Conservation (phyloP, 2,329 filamentous ascomycete species). For the Diaporthe vaccinii region DNA sequence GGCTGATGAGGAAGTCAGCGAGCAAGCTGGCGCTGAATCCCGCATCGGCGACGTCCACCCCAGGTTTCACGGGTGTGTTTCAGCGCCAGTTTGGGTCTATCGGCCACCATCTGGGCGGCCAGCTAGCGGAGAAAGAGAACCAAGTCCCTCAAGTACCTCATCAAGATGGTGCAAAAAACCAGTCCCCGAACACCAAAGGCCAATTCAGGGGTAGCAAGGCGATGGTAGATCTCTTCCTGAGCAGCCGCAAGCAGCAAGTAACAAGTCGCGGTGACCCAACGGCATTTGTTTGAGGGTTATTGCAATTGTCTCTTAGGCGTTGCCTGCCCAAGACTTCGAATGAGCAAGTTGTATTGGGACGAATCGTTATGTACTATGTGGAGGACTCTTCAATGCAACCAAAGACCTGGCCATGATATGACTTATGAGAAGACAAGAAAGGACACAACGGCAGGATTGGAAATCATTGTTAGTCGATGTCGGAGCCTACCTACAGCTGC, state of each 20-base stretch:
- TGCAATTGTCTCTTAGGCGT: not conserved
- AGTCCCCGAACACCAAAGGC: not conserved
- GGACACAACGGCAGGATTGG: not conserved
- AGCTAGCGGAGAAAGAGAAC: slow-evolving; percentile 35
- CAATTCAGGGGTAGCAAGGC: slow-evolving; percentile 27
- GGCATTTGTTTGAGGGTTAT: slow-evolving; percentile 33
- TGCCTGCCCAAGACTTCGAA: not conserved
- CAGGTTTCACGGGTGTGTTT: slow-evolving; percentile 36
- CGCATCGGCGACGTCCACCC: slow-evolving; percentile 31
- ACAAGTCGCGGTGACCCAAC: slow-evolving; percentile 26
- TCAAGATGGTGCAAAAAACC: not conserved
- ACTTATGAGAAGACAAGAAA: not conserved
- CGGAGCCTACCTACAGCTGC: not conserved
- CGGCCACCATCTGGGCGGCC: not conserved
- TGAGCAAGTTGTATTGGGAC: not conserved
- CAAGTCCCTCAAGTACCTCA: slow-evolving; percentile 12
- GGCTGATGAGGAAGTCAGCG: slow-evolving; percentile 36
- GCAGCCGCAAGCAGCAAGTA: slow-evolving; percentile 28
- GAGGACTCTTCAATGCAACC: not conserved
- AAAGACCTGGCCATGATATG: not conserved
- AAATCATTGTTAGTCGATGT: not conserved
- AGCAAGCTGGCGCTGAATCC: slow-evolving; percentile 11
- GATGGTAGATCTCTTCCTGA: slow-evolving; percentile 41
- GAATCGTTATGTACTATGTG: not conserved
- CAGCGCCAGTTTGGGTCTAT: slow-evolving; percentile 36